phyloP scores from a whole-genome alignment of 2,329 filamentous ascomycete genomes.

The Cephalotrichum gorgonifer region DNA sequence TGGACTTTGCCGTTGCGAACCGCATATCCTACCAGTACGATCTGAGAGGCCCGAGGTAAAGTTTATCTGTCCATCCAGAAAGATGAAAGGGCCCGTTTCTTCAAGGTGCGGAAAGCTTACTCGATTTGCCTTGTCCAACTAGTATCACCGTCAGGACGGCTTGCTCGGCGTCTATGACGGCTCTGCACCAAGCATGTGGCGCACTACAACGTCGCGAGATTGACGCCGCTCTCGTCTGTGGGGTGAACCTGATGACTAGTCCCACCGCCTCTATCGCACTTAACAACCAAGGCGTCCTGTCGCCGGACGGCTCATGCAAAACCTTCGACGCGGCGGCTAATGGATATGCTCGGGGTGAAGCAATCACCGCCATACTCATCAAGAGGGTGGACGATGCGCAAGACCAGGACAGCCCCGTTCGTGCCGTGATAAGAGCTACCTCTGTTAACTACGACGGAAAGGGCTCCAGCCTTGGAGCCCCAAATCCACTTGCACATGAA shows the following conservation, averaged over 20 bases:
- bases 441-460: constrained; percentile 46
- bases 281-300: constrained; percentile 21
- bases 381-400: constrained; percentile 47
- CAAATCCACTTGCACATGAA: constrained; percentile 36
- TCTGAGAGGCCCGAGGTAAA: constrained; percentile 20
- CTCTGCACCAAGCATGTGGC: constrained; percentile 20
- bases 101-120: too few relatives aligned
- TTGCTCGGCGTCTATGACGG: constrained; percentile 21
- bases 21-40: constrained; percentile 20
- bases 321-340: constrained; percentile 21
- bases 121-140: background rate
- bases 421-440: constrained; percentile 38
- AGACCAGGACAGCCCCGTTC: constrained; percentile 41
- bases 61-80: too few relatives aligned
- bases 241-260: constrained; percentile 19
- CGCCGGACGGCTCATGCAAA: constrained; percentile 38
- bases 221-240: constrained; percentile 19
- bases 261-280: constrained; percentile 15
- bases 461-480: constrained; percentile 45
- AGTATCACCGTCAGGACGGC: constrained; percentile 24
- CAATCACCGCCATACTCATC: constrained; percentile 41
- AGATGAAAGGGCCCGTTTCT: too few relatives aligned
- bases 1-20: constrained; percentile 18
- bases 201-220: constrained; percentile 16
- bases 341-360: constrained; percentile 54